Evolutionary conservation across 805 yeast genomes (phyloP).

Genomic region (Candida vartiovaarae): DNA sequence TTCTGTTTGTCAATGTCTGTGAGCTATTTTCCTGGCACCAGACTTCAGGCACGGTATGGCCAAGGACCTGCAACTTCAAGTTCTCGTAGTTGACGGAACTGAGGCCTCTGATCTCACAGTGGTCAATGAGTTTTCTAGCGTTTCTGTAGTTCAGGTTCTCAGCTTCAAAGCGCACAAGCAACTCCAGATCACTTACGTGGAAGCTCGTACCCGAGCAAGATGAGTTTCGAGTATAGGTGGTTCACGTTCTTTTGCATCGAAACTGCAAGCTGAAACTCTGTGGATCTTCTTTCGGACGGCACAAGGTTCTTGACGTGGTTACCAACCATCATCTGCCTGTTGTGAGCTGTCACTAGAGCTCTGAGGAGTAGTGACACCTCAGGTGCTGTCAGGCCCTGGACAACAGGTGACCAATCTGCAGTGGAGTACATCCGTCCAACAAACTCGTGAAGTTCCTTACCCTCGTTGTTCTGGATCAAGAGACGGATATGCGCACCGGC

Average conservation of each 20-base stretch:
- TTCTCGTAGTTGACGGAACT: conserved; percentile 13
- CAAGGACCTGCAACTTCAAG: conserved; percentile 11
- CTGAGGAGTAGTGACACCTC: conserved; percentile 11
- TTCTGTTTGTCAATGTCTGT: not conserved
- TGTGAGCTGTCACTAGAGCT: conserved; percentile 3
- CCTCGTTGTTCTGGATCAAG: conserved; percentile 1
- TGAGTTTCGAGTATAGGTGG: conserved; percentile 1
- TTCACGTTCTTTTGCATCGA: not conserved
- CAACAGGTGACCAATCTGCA: conserved; percentile 2
- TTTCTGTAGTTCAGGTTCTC: conserved; percentile 2
- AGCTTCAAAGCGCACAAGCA: conserved; percentile 1
- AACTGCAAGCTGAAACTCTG: not conserved
- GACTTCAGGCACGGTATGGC: conserved; percentile 11
- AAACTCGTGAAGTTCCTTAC: not conserved
- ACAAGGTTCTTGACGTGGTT: conserved; percentile 2
- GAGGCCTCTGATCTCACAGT: conserved; percentile 2
- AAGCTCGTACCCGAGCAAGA: conserved; percentile 3
- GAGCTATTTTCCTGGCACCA: conserved; percentile 8
- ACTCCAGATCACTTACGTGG: conserved; percentile 5
- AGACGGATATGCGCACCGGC: conserved; percentile 1
- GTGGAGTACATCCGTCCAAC: conserved; percentile 1
- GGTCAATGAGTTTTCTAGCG: conserved; percentile 7
- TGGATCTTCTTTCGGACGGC: not conserved
- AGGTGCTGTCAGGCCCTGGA: conserved; percentile 4
- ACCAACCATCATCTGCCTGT: not conserved